Evolutionary conservation across 2,329 filamentous ascomycete species (phyloP).

Genomic region (Colletotrichum cuscutae): DNA sequence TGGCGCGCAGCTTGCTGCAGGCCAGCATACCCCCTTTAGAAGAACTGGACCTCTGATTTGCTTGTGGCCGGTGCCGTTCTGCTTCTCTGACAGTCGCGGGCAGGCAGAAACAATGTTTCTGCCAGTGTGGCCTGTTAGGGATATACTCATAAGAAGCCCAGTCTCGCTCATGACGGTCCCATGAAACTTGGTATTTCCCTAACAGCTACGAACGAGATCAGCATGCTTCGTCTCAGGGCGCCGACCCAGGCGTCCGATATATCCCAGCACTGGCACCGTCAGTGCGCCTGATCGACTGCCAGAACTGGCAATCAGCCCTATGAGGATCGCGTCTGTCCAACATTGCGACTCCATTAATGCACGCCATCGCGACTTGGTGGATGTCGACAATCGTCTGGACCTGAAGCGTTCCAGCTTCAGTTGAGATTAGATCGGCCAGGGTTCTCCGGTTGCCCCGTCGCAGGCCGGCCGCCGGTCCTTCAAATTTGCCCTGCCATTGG

Average conservation of each 20-base stretch:
- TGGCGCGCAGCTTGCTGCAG: constrained; percentile 20
- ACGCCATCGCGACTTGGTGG: constrained; percentile 18
- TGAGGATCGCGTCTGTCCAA: constrained; percentile 1
- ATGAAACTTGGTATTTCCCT: background rate
- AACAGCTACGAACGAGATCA: background rate
- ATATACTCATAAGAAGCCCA: background rate
- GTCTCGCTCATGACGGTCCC: rapidly evolving
- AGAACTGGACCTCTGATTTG: constrained; percentile 21
- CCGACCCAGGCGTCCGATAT: background rate
- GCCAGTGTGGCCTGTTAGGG: constrained; percentile 1
- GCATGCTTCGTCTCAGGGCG: constrained; percentile 15
- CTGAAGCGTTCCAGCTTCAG: constrained; percentile 32
- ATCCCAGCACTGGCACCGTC: background rate
- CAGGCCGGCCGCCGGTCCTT: constrained; percentile 21
- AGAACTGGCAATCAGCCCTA: constrained; percentile 26
- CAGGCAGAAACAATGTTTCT: constrained; percentile 31
- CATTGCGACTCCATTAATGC: constrained; percentile 20
- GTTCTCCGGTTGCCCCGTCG: constrained; percentile 21
- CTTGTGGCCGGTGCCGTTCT: constrained; percentile 16
- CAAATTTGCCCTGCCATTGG: constrained; percentile 20
- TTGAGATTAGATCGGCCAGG: constrained; percentile 5
- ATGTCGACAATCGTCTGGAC: background rate
- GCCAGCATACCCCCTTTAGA: constrained; percentile 25
- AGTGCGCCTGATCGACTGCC: background rate
- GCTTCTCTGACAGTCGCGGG: background rate